Percentiles rank a stretch among this genome's conserved stretches.
Evolutionary conservation across 306 rosid genomes (phyloP).

Genomic region (Comarum palustre): DNA sequence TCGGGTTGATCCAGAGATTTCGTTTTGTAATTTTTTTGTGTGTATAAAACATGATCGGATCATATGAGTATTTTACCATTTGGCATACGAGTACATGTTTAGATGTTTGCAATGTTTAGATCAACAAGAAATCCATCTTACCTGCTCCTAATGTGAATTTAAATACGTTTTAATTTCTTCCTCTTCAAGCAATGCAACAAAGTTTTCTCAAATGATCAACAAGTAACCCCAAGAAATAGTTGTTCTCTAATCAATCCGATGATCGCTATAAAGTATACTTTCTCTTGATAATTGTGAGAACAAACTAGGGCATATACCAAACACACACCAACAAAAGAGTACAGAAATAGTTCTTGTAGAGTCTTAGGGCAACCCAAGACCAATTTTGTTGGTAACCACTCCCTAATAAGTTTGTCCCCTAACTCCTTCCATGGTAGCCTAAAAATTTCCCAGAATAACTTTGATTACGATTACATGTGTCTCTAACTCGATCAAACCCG

Average conservation of each 20-base stretch:
- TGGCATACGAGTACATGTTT: not conserved
- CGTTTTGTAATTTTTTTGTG: too few relatives aligned
- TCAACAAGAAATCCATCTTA: not conserved
- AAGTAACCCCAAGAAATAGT: not conserved
- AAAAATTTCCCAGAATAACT: not conserved
- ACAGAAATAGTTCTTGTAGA: not conserved
- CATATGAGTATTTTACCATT: too few relatives aligned
- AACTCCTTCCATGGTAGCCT: not conserved
- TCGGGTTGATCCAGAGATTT: too few relatives aligned
- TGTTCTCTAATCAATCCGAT: conserved; percentile 1
- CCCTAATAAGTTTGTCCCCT: conserved; percentile 13
- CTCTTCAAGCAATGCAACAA: not conserved
- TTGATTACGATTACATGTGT: not conserved
- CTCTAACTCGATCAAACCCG: not conserved
- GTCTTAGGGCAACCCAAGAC: conserved; percentile 21
- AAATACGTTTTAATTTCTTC: not conserved
- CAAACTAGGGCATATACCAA: not conserved
- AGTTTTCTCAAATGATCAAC: not conserved
- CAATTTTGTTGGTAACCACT: conserved; percentile 21
- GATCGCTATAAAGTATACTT: not conserved
- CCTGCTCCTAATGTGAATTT: not conserved
- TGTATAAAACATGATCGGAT: too few relatives aligned
- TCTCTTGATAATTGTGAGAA: not conserved
- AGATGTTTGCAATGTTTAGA: not conserved
- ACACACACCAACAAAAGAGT: not conserved